phyloP scores from a whole-genome alignment of 441 rosid species.

The Lepidium campestre region DNA sequence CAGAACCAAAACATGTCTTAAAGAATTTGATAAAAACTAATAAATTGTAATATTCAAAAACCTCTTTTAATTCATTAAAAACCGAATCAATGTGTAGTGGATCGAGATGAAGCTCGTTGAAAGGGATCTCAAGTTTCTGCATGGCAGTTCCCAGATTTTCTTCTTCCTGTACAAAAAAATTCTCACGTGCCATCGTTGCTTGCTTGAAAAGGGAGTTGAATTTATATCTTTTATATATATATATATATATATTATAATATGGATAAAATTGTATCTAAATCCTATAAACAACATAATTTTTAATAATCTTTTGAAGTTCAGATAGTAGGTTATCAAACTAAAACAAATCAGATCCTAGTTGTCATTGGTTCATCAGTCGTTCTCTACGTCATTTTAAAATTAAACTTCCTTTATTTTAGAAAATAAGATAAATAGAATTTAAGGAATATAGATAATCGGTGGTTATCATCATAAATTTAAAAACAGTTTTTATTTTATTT shows the following conservation, averaged over 20 bases:
- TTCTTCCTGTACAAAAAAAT: not conserved
- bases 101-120: not conserved
- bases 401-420: too few species aligned
- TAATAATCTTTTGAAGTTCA: too few species aligned
- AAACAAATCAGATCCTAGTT: too few species aligned
- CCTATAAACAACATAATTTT: not conserved
- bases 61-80: not conserved
- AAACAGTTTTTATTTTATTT: too few species aligned
- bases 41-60: not conserved
- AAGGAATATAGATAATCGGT: too few species aligned
- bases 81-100: not conserved
- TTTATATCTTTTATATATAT: not conserved
- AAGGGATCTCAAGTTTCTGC: not conserved
- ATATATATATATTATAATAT: not conserved
- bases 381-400: too few species aligned
- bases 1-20: not conserved
- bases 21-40: not conserved
- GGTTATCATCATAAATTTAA: too few species aligned
- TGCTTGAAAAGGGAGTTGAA: not conserved
- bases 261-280: not conserved
- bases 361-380: too few species aligned
- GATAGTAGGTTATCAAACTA: too few species aligned
- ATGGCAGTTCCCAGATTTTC: slow-evolving; percentile 4
- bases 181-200: not conserved
- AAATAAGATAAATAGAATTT: too few species aligned